Percentiles rank a stretch among this genome's conserved stretches.
phyloP scores from a whole-genome alignment of 805 yeast species.

The Wickerhamomyces queroliae region DNA sequence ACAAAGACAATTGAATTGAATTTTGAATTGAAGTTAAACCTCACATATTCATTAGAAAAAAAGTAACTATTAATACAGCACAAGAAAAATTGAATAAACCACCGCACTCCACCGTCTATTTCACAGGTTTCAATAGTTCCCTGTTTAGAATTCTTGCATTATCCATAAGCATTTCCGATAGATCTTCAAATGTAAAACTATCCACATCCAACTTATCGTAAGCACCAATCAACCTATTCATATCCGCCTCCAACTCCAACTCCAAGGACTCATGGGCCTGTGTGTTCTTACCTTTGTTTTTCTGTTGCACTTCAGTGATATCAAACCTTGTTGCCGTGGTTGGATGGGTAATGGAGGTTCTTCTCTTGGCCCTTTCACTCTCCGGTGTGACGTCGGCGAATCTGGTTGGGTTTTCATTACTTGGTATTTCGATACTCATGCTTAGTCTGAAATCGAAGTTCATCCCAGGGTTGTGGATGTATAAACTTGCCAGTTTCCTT shows the following conservation, averaged over 20 bases:
- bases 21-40: not conserved
- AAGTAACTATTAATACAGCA: not conserved
- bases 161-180: constrained; percentile 52
- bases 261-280: constrained; percentile 30
- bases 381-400: constrained; percentile 47
- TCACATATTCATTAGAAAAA: not conserved
- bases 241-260: constrained; percentile 47
- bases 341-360: constrained; percentile 68
- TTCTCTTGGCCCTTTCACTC: constrained; percentile 60
- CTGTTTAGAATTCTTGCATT: constrained; percentile 42
- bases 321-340: constrained; percentile 71
- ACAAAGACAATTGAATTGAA: constrained; percentile 31
- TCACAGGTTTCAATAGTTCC: constrained; percentile 12
- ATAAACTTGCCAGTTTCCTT: constrained; percentile 65
- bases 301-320: constrained; percentile 49
- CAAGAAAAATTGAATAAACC: not conserved
- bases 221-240: constrained; percentile 33
- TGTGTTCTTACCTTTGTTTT: constrained; percentile 20
- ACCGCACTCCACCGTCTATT: not conserved
- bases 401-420: constrained; percentile 49
- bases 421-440: constrained; percentile 72
- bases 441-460: constrained; percentile 74
- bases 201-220: constrained; percentile 37
- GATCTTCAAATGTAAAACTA: constrained; percentile 51
- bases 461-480: constrained; percentile 69